Conservation (phyloP, 345 rosid genomes). For the Syzygium oleosum region DNA sequence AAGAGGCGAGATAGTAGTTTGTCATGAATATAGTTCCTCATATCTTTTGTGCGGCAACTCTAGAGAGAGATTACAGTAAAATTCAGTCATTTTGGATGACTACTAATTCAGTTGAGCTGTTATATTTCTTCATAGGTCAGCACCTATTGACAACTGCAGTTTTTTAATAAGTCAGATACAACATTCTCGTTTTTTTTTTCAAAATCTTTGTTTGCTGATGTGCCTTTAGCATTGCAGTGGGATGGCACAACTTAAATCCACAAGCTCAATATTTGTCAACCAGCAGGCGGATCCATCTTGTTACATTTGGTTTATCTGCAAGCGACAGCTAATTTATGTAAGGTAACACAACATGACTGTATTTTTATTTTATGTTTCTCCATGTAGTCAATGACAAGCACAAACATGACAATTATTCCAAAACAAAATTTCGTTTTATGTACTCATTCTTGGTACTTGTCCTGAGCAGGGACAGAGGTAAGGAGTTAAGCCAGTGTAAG, state of each 20-base stretch:
- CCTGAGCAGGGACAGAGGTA: neutral
- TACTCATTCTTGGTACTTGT: neutral
- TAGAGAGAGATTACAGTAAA: neutral
- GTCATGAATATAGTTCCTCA: neutral
- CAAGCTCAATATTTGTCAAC: constrained; percentile 41
- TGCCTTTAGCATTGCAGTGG: constrained; percentile 26
- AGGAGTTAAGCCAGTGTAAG: neutral
- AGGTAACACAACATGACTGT: neutral
- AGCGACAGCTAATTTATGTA: constrained; percentile 39
- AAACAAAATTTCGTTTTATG: neutral
- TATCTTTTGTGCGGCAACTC: neutral
- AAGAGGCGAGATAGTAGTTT: neutral
- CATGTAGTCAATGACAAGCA: neutral
- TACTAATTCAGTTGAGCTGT: neutral
- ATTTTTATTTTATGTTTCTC: neutral
- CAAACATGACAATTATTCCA: neutral
- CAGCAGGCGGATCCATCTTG: constrained; percentile 38
- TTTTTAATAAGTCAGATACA: neutral
- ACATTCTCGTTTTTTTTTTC: neutral
- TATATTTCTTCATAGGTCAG: neutral
- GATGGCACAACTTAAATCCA: constrained; percentile 44
- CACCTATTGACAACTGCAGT: neutral
- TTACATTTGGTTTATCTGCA: constrained; percentile 51
- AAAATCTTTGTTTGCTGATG: neutral
- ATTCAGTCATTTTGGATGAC: neutral